Percentiles rank a stretch among this genome's conserved stretches.
Conservation (phyloP, 2,329 filamentous ascomycete genomes). For the Pseudogymnoascus sp. region DNA sequence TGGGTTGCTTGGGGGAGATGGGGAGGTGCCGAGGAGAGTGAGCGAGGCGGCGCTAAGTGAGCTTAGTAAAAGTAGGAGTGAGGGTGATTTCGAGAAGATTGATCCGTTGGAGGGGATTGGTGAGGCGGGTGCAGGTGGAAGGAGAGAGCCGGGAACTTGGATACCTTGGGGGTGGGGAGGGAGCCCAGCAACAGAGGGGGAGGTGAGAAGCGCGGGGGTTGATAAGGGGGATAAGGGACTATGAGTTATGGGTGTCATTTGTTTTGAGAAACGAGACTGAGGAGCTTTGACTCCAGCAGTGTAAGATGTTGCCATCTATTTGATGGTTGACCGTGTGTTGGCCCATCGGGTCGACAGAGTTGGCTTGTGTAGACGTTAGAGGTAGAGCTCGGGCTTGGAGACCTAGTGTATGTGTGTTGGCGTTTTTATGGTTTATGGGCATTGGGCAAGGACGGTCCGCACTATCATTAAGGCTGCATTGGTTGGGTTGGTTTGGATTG, state of each 20-base stretch:
- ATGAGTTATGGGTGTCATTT: conserved; percentile 9
- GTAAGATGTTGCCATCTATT: conserved; percentile 11
- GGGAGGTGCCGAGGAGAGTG: conserved; percentile 25
- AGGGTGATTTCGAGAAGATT: conserved; percentile 82
- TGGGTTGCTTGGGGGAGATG: conserved; percentile 26
- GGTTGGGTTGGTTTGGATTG: background rate
- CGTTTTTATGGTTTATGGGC: conserved; percentile 1
- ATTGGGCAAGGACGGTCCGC: background rate
- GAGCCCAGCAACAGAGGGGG: conserved; percentile 13
- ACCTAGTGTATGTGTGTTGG: conserved; percentile 3
- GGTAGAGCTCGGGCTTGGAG: conserved; percentile 16
- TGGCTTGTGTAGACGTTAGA: conserved; percentile 11
- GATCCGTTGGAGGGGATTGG: conserved; percentile 43
- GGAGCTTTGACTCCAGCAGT: background rate
- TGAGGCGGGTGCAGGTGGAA: conserved; percentile 25
- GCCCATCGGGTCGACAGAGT: background rate
- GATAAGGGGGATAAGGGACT: background rate
- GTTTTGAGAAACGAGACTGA: background rate
- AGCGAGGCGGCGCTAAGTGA: conserved; percentile 35
- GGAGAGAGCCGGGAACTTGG: conserved; percentile 34
- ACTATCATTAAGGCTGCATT: background rate
- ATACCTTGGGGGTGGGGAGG: conserved; percentile 43
- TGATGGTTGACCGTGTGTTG: conserved; percentile 15
- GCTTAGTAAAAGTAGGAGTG: conserved; percentile 74
- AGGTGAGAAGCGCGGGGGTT: background rate